Base-by-base conservation (phyloP, 495 filamentous ascomycete genomes). In the Penicillium canescens region DNA sequence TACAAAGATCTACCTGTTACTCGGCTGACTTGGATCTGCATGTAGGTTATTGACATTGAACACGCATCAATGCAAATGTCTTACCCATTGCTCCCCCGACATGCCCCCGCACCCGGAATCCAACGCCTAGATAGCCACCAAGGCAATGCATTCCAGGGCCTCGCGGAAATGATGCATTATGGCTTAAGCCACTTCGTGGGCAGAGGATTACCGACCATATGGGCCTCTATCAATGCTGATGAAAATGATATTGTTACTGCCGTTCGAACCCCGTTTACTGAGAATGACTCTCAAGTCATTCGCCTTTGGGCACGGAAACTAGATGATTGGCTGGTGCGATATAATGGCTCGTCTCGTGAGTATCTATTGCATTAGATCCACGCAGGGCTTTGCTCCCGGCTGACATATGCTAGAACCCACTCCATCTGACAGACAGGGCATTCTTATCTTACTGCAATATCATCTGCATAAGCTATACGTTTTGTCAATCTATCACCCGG, bases 41-140 rank as follows among this genome's bases (percentile, higher is more conserved):
- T 26, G 3, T 18, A 74, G 71, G 65, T 75, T n/a, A 72, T 72
- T 37, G 72, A 75, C 36, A 66, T 75, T 13, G 72, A 75, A 52
- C 72, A 75, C 54, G 72, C 70, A 4, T 75, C 72, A 10, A 71
- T 75, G 57, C 70, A 75, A 24, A 68, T 75, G 69, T 72, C 67
- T 1, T 67, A 69, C 23, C 72, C 72, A 20, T 55, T 75, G 23
- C 44, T 75, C 5, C 72, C 72, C 6, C 60, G 58, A 33, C 61
- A 75, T 28, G 66, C 71, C 14, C 68, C 67, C 6, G 55, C 57
- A 18, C 58, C 56, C 31, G 56, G 54, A 12, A 60, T 72, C 3
- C 66, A 68, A 31, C 38, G 51, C 2, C 23, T 69, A 8, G 60
- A 67, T 16, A 62, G 53, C 13, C 58, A 67, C 7, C 52, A 68